A percentile compares a stretch with the other conserved stretches of the same genome.
These are phyloP conservation scores for Fusarium protoensiforme DNA, from an alignment of 2,329 filamentous ascomycete species.

Conservation along the genomic window DNA sequence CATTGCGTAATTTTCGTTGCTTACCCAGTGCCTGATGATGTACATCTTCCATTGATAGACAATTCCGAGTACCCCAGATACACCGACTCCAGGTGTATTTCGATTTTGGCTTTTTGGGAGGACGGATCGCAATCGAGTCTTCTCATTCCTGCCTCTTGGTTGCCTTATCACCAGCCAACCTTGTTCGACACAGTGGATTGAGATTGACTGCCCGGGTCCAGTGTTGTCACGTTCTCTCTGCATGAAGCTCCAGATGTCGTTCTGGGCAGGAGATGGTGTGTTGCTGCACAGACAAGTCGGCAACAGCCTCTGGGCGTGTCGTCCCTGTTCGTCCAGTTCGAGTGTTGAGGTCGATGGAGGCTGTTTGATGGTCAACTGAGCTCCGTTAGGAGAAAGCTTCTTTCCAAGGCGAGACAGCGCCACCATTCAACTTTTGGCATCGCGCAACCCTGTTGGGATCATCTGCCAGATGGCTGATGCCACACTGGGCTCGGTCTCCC, in stretches of 20 bases:
- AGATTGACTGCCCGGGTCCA: not conserved
- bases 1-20: not conserved
- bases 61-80: not conserved
- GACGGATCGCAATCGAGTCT: slow-evolving; percentile 5
- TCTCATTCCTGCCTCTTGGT: slow-evolving; percentile 14
- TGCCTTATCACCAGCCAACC: slow-evolving; percentile 16
- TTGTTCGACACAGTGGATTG: slow-evolving; percentile 20
- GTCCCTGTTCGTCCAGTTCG: not conserved
- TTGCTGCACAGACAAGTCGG: not conserved
- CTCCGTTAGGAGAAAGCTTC: slow-evolving; percentile 22
- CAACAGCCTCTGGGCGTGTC: not conserved
- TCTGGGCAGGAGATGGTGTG: not conserved
- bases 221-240: slow-evolving; percentile 9
- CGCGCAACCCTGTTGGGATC: slow-evolving; percentile 11
- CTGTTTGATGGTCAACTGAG: not conserved
- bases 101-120: not conserved
- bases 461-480: slow-evolving; percentile 28
- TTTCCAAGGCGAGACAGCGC: slow-evolving; percentile 21
- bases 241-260: slow-evolving; percentile 13
- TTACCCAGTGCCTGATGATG: not conserved
- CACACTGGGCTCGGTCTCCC: slow-evolving; percentile 10
- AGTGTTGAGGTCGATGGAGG: not conserved
- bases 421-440: slow-evolving; percentile 21
- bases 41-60: not conserved
- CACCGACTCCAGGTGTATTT: not conserved